A percentile compares a stretch with the other conserved stretches of the same genome.
Evolutionary conservation across 345 rosid genomes (phyloP).

Genomic region (Eucalyptus albens): DNA sequence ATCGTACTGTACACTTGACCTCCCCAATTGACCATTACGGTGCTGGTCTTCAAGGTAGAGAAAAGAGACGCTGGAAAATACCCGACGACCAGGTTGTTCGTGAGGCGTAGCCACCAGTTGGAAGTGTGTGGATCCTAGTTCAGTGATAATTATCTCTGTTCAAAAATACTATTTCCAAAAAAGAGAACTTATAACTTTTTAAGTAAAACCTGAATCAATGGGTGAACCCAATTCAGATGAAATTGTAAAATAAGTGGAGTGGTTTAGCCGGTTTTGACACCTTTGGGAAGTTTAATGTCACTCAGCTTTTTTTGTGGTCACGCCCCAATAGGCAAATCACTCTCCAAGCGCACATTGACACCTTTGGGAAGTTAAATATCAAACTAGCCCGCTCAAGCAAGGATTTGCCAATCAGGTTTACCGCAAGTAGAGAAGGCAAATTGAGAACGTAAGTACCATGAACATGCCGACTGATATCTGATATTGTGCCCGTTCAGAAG

Average conservation of each 20-base stretch:
- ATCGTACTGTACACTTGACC: slow-evolving; percentile 36
- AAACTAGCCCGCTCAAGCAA: background rate
- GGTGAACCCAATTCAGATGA: background rate
- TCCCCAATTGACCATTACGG: slow-evolving; percentile 44
- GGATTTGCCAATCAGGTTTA: background rate
- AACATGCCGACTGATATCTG: background rate
- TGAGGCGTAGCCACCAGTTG: slow-evolving; percentile 37
- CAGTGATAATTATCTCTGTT: background rate
- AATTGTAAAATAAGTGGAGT: background rate
- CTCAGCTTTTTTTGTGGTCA: background rate
- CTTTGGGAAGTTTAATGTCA: background rate
- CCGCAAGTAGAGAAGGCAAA: background rate
- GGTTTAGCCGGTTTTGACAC: background rate
- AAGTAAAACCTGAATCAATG: background rate
- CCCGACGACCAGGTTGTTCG: background rate
- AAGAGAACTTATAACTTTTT: background rate
- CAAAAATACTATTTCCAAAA: background rate
- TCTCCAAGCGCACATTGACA: background rate
- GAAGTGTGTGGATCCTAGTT: slow-evolving; percentile 18
- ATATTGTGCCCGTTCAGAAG: slow-evolving; percentile 7
- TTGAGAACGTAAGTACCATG: slow-evolving; percentile 3
- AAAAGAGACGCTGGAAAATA: slow-evolving; percentile 37
- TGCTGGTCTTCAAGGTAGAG: slow-evolving; percentile 3
- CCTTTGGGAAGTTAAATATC: background rate
- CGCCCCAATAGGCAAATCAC: background rate